Evolutionary conservation across 1,284 basidiomycete genomes (phyloP), one percentile per base, ranked within the genome.

Genomic region (Cutaneotrichosporon curvatum): DNA sequence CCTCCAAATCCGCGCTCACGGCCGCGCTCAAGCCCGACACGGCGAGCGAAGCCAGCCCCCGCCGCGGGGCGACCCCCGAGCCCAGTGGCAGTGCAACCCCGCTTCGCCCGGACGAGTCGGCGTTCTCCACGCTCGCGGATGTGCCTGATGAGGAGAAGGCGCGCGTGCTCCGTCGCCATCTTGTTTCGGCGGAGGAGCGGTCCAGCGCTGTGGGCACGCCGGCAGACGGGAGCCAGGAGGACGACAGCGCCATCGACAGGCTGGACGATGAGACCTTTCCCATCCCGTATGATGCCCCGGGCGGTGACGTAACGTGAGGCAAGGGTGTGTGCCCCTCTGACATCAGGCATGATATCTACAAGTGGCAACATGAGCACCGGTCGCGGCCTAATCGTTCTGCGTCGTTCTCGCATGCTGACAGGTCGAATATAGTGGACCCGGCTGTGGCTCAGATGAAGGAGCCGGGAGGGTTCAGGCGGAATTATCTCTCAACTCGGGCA

Each of bases 251-350:
- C 4, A 38, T 53, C 28, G 41, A 20, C 9, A 16, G 22, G 5
- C 32, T 30, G 15, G 60, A 80, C 48, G 78, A 79, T 18, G 75
- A 80, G 0, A 83, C 86, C 2, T 91, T 92, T 60, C 83, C 87
- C 15, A 83, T 91, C 43, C 84, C 84, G 0, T 91, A 87, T 63
- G 77, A 87, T 69, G 82, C 84, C 3, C 82, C 79, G 14, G 89
- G 89, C 28, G 87, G 84, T 25, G 89, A 94, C 63, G 81, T 91
- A 55, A 92, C 89, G 85, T 89, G n/a, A n/a, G n/a, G n/a, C n/a
- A n/a, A n/a, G n/a, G n/a, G n/a, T n/a, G 74, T 75, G 87, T 82
- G 41, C 15, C 37, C 47, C 36, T 37, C 45, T 39, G 39, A 48
- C 40, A 3, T 3, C 20, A 89, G 87, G n/a, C 88, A 92, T 62